phyloP scores from a whole-genome alignment of 1,284 basidiomycete genomes.

The Marasmius tenuissimus region DNA sequence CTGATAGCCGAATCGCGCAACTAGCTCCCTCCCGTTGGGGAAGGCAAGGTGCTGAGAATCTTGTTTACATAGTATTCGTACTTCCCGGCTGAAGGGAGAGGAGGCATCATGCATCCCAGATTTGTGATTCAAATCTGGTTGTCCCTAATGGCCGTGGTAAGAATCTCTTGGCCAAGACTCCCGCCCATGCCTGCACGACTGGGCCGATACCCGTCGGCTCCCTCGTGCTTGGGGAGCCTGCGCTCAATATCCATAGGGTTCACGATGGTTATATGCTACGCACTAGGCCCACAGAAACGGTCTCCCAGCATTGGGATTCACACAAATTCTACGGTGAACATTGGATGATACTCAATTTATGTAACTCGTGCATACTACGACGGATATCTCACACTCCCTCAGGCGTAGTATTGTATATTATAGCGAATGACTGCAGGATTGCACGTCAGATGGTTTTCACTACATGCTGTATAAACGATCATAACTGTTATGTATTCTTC shows the following conservation, averaged over 20 bases:
- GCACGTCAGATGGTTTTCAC: background rate
- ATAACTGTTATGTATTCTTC: background rate
- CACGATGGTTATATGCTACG: constrained; percentile 46
- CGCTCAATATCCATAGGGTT: constrained; percentile 28
- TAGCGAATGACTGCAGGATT: background rate
- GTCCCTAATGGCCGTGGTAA: too few relatives aligned
- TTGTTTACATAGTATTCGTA: too few relatives aligned
- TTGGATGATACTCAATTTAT: constrained; percentile 5
- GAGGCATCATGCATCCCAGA: too few relatives aligned
- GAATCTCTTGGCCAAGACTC: constrained; percentile 12
- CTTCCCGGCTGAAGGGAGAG: too few relatives aligned
- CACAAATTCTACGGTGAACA: constrained; percentile 1
- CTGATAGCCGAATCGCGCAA: too few relatives aligned
- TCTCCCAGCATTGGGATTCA: constrained; percentile 3
- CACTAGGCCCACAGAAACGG: constrained; percentile 10
- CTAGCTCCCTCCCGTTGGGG: too few relatives aligned
- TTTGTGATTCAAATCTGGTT: too few relatives aligned
- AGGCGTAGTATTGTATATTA: background rate
- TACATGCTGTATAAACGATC: background rate
- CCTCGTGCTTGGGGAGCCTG: background rate
- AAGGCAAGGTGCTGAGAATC: too few relatives aligned
- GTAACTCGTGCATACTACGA: background rate
- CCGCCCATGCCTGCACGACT: background rate
- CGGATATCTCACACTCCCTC: background rate
- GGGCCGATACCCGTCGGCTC: too few relatives aligned